Base-by-base conservation (phyloP, 306 rosid genomes). In the Albizia julibrissin region DNA sequence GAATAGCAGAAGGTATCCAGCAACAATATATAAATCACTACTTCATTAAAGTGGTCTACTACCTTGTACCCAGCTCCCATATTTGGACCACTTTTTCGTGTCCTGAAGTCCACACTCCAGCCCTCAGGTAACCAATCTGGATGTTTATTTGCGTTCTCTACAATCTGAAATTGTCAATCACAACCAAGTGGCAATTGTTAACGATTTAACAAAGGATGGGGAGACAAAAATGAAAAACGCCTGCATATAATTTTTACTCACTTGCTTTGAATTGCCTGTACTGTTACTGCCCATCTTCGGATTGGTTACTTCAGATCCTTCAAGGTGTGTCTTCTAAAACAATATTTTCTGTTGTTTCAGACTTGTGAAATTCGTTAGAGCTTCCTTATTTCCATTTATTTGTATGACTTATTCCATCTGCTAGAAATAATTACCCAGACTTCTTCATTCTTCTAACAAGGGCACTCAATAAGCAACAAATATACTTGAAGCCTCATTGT, bases 41-140 rank as follows among this genome's bases (percentile, higher is more conserved):
- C 29, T 64, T 67, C 31, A 75, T 42, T 58, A 65, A 76, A 72
- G 42, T 54, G 46, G 72, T 71, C 46, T 26, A 54, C 69, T 82
- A 95, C 98, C 95, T 93, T 95, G 84, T 95, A 95, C 69, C 69
- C 82, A 71, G 83, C 72, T 89, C 98, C 98, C 86, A 27, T 83
- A 9, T 59, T 29, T 31, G 73, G 2, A 74, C 98, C 98, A 87
- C 94, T 89, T 76, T 91, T 85, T 76, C 98, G 90, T 40, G 80
- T 88, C 88, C 83, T 90, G 78, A 89, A 12, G 79, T 86, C 94
- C 76, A 95, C 69, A 59, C 80, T 86, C 98, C 98, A 95, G 75
- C 91, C 94, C 9, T 85, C 85, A 76, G 98, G 98, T 82, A 95
- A 90, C 98, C 98, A 95, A 58, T 89, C 89, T 24, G 98, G 97